Percentiles rank a stretch among this genome's conserved stretches.
Evolutionary conservation across 2,329 filamentous ascomycete species (phyloP).

Genomic region (Penicillium sp.): DNA sequence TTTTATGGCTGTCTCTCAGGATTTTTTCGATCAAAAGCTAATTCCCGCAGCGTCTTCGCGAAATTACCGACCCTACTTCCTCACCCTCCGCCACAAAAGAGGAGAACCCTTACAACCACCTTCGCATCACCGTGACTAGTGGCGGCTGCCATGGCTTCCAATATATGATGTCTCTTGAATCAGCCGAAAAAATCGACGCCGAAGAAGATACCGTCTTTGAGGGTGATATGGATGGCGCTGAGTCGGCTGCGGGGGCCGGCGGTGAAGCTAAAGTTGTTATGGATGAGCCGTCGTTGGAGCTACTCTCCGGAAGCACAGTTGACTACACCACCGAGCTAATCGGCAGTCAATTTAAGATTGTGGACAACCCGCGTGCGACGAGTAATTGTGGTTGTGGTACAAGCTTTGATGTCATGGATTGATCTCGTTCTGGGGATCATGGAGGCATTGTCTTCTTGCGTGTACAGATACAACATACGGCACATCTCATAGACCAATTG

Average conservation of each 20-base stretch:
- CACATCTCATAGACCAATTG: constrained; percentile 17
- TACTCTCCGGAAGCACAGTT: constrained; percentile 89
- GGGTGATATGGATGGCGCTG: constrained; percentile 49
- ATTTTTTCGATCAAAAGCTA: constrained; percentile 1
- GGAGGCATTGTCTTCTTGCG: constrained; percentile 6
- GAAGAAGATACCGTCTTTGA: constrained; percentile 90
- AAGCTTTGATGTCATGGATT: constrained; percentile 88
- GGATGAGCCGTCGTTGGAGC: constrained; percentile 79
- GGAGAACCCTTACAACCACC: constrained; percentile 72
- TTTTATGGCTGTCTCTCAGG: not conserved
- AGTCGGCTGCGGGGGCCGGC: constrained; percentile 37
- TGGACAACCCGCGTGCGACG: constrained; percentile 85
- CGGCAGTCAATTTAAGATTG: constrained; percentile 91
- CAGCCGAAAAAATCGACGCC: constrained; percentile 53
- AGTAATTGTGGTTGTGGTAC: constrained; percentile 97
- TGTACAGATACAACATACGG: constrained; percentile 17
- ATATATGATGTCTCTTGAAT: constrained; percentile 84
- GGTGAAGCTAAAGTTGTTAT: constrained; percentile 76
- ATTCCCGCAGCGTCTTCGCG: constrained; percentile 60
- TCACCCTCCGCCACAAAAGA: constrained; percentile 35
- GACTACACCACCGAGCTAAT: constrained; percentile 97
- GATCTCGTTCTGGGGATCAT: constrained; percentile 2
- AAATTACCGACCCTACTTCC: constrained; percentile 62
- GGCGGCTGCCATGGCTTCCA: constrained; percentile 98
- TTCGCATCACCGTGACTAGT: constrained; percentile 89